These are phyloP conservation scores for Boletus sensibilis DNA, from an alignment of 768 basidiomycete species.

Conservation along the genomic window DNA sequence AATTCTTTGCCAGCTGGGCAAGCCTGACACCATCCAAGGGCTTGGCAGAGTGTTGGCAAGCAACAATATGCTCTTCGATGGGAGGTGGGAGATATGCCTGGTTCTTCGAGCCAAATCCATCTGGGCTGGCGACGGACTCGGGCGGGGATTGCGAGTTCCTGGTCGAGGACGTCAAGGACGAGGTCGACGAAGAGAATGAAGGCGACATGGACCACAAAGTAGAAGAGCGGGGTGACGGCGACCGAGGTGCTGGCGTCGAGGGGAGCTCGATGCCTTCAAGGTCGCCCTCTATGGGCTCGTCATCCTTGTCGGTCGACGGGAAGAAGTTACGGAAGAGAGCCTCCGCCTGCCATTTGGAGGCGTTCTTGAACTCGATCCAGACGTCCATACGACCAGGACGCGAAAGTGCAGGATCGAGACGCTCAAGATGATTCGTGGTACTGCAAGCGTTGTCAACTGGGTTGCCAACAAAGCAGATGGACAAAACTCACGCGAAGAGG, in stretches of 20 bases:
- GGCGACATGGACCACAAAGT: conserved; percentile 46
- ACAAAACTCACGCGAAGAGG: conserved; percentile 74
- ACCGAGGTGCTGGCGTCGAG: conserved; percentile 40
- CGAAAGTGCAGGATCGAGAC: conserved; percentile 86
- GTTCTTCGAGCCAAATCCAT: conserved; percentile 52
- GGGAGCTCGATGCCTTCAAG: conserved; percentile 48
- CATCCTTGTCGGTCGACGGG: conserved; percentile 65
- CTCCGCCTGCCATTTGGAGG: conserved; percentile 83
- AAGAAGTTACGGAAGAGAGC: conserved; percentile 89
- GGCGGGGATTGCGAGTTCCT: conserved; percentile 29
- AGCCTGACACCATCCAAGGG: conserved; percentile 66
- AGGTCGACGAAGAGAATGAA: conserved; percentile 43
- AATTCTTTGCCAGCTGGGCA: conserved; percentile 67
- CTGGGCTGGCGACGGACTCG: conserved; percentile 14
- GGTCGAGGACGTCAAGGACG: conserved; percentile 36
- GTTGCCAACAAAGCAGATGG: not conserved
- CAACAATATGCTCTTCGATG: conserved; percentile 55
- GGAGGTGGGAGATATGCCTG: conserved; percentile 65
- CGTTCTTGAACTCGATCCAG: conserved; percentile 88
- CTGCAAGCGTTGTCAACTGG: conserved; percentile 35
- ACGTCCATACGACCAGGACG: conserved; percentile 93
- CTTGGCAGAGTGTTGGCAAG: conserved; percentile 60
- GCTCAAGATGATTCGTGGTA: conserved; percentile 89
- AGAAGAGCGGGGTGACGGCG: conserved; percentile 46
- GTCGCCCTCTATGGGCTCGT: conserved; percentile 38